Percentiles rank a stretch among this genome's conserved stretches.
Conservation (phyloP, 192 early-diverging fungal species). For the Podila verticillata region DNA sequence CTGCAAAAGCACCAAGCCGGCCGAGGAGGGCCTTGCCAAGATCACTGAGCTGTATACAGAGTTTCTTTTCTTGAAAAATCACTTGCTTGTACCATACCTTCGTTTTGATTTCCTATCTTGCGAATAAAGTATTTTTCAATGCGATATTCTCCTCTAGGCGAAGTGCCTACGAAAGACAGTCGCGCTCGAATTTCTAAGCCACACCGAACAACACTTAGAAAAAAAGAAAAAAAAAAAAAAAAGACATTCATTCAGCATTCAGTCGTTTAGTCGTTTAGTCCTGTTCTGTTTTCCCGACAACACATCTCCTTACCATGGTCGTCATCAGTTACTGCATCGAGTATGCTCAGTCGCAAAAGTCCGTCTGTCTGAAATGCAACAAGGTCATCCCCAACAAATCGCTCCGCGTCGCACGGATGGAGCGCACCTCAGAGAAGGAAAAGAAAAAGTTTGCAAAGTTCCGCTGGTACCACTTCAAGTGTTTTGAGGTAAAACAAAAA, state of each 20-base stretch:
- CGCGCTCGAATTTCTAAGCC: background rate
- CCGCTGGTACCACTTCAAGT: constrained; percentile 63
- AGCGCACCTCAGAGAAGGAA: constrained; percentile 55
- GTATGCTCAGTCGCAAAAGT: constrained; percentile 55
- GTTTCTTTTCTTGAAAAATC: background rate
- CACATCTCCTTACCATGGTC: constrained; percentile 14
- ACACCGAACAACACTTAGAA: background rate
- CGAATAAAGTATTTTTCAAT: no score
- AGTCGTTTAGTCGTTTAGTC: background rate
- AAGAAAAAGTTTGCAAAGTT: constrained; percentile 63
- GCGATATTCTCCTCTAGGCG: background rate
- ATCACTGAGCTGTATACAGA: background rate
- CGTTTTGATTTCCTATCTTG: background rate
- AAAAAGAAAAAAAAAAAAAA: constrained; percentile 11
- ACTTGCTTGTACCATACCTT: background rate
- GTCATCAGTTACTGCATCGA: constrained; percentile 59
- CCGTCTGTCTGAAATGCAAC: constrained; percentile 53
- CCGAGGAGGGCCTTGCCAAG: background rate
- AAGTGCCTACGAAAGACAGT: background rate
- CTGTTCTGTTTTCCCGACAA: no score
- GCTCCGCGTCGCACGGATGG: constrained; percentile 55
- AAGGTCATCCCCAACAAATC: constrained; percentile 60
- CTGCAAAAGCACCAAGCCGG: constrained; percentile 60
- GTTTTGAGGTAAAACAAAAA: constrained; percentile 48
- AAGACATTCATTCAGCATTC: background rate